These are phyloP conservation scores for Acer negundo DNA, from an alignment of 345 rosid species.

Conservation along the genomic window DNA sequence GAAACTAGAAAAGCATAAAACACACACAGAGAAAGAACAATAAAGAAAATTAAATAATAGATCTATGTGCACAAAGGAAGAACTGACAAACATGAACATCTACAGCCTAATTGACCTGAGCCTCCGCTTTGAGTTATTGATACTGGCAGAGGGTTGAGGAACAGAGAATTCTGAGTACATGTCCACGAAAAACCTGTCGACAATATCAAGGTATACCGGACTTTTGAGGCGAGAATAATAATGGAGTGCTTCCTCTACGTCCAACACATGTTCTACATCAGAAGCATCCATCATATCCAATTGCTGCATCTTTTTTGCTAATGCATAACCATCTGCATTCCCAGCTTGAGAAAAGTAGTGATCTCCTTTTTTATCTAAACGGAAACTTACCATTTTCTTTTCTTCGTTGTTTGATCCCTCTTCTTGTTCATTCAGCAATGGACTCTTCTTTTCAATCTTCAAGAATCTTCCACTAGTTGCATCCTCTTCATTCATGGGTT, in stretches of 20 bases:
- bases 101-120: slow-evolving; percentile 51
- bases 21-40: slow-evolving; percentile 5
- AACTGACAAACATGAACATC: slow-evolving; percentile 19
- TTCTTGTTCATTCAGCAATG: slow-evolving; percentile 36
- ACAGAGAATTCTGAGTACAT: slow-evolving; percentile 74
- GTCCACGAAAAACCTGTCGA: slow-evolving; percentile 77
- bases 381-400: slow-evolving; percentile 29
- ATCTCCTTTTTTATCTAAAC: slow-evolving; percentile 27
- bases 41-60: slow-evolving; percentile 4
- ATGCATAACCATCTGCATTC: slow-evolving; percentile 40
- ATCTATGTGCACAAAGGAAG: slow-evolving; percentile 22
- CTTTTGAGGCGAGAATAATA: slow-evolving; percentile 81
- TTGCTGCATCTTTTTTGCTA: slow-evolving; percentile 85
- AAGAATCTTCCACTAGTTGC: slow-evolving; percentile 19
- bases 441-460: slow-evolving; percentile 28
- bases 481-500: slow-evolving; percentile 24
- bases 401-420: slow-evolving; percentile 24
- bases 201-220: slow-evolving; percentile 80
- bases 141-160: slow-evolving; percentile 44
- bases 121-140: slow-evolving; percentile 49
- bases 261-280: slow-evolving; percentile 73
- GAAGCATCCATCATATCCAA: slow-evolving; percentile 76
- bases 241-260: slow-evolving; percentile 81
- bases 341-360: slow-evolving; percentile 2
- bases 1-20: slow-evolving; percentile 2